A percentile compares a stretch with the other conserved stretches of the same genome.
Evolutionary conservation across 1,284 basidiomycete genomes (phyloP).

Genomic region (Lignosus rhinocerotis): DNA sequence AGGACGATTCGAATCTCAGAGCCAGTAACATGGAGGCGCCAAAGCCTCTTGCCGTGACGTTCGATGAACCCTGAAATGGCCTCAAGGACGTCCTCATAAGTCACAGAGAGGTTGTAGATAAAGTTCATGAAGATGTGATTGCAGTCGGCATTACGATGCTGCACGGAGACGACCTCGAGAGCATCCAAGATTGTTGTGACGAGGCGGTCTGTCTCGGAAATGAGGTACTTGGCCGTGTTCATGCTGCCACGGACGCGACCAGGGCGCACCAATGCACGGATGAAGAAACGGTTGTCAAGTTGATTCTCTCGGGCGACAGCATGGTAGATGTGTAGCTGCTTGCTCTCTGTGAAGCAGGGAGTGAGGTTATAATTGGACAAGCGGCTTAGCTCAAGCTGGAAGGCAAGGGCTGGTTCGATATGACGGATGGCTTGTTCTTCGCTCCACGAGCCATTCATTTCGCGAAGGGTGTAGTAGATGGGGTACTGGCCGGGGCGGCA

Average conservation of each 20-base stretch:
- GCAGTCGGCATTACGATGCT: conserved; percentile 88
- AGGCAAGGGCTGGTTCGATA: conserved; percentile 97
- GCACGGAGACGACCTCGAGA: conserved; percentile 87
- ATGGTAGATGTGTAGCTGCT: conserved; percentile 97
- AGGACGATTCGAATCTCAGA: conserved; percentile 97
- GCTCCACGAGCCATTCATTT: conserved; percentile 76
- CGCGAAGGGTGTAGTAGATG: conserved; percentile 91
- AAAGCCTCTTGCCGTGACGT: conserved; percentile 95
- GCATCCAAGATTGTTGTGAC: conserved; percentile 95
- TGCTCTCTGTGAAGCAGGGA: conserved; percentile 90
- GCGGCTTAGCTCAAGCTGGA: conserved; percentile 96
- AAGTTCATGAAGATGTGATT: conserved; percentile 99
- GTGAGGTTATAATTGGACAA: conserved; percentile 97
- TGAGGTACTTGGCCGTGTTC: conserved; percentile 94
- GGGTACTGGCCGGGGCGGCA: conserved; percentile 93
- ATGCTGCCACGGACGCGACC: conserved; percentile 90
- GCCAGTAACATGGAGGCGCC: conserved; percentile 96
- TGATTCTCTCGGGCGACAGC: conserved; percentile 95
- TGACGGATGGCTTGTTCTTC: conserved; percentile 98
- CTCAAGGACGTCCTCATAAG: conserved; percentile 94
- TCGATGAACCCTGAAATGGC: conserved; percentile 98
- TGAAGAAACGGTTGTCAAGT: conserved; percentile 96
- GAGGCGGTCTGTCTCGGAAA: conserved; percentile 96
- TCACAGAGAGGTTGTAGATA: conserved; percentile 94
- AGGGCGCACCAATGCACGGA: conserved; percentile 94